Evolutionary conservation across 495 filamentous ascomycete genomes (phyloP).

Genomic region (Beverwykella pulmonaria): DNA sequence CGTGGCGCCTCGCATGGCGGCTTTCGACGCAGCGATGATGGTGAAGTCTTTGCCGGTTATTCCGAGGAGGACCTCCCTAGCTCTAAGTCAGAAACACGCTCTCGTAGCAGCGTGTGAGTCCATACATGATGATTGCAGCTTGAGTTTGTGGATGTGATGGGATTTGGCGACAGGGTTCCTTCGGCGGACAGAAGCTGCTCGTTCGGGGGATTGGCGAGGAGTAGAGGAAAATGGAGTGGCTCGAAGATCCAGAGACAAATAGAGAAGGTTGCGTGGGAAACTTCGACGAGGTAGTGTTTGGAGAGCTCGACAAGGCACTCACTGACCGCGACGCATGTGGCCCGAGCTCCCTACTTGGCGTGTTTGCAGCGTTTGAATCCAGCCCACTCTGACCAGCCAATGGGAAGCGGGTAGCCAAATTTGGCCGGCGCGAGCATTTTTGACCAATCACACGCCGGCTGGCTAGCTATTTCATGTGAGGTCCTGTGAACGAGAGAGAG

Average conservation of each 20-base stretch:
- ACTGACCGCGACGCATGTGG: neutral
- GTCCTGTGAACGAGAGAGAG: neutral
- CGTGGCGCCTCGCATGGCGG: slow-evolving; percentile 93
- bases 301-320: slow-evolving; percentile 1
- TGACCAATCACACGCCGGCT: neutral
- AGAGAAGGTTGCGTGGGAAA: neutral
- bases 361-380: slow-evolving; percentile 8
- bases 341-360: slow-evolving; percentile 4
- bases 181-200: neutral
- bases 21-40: slow-evolving; percentile 95
- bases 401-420: neutral
- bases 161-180: neutral
- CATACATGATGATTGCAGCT: slow-evolving; percentile 28
- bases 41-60: slow-evolving; percentile 99
- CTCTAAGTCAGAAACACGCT: neutral
- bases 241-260: neutral
- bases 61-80: slow-evolving; percentile 97
- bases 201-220: neutral
- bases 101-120: neutral
- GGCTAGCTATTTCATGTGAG: neutral
- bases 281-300: neutral
- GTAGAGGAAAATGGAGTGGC: neutral
- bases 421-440: neutral
- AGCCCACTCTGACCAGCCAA: neutral
- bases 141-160: slow-evolving; percentile 8